Base-by-base conservation (phyloP, 257 asterid genomes). In the Cordia subcordata region DNA sequence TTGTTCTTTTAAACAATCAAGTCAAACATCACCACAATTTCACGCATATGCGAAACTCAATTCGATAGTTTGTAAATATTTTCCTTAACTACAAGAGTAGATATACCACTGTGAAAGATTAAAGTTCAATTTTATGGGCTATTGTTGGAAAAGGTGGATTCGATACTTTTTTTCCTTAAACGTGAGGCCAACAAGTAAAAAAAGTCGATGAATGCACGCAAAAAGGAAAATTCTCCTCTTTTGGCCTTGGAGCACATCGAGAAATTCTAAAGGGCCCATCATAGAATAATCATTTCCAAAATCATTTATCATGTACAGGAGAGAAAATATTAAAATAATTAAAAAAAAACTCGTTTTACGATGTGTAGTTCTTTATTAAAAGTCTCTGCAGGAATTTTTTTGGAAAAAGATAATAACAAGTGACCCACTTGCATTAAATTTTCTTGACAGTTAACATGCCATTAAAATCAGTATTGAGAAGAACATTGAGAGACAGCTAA, bases 151-250 rank as follows among this genome's bases (percentile, higher is more conserved):
- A n/a, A 27, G 4, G 35, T 27, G 35, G 35, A 27, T 27, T 27
- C 35, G 35, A 27, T 27, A 27, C 35, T 27, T 27, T 27, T 21
- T 54, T 23, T 9, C 21, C 13, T 12, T 61, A 63, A 61, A 68
- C 68, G 67, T 55, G 60, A 46, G 32, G 55, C 53, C 61, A 54
- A 63, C 53, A 22, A 27, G 27, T 21, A 63, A 54, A 38, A 8
- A 38, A 32, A 50, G 5, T 54, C 4, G 8, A 52, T 4, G 40
- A 9, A 11, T 15, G 8, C 35, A 21, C 13, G 10, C 8, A 14
- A 22, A 49, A 64, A 38, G 49, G 54, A 33, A 33, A 60, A 53
- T 61, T 20, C 66, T 49, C 49, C 49, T 47, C 58, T 61, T 61
- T 49, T 61, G 19, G 23, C 57, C 57, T 33, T 33, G 0, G 0